phyloP scores from a whole-genome alignment of 257 asterid species.

The Mentha longifolia region DNA sequence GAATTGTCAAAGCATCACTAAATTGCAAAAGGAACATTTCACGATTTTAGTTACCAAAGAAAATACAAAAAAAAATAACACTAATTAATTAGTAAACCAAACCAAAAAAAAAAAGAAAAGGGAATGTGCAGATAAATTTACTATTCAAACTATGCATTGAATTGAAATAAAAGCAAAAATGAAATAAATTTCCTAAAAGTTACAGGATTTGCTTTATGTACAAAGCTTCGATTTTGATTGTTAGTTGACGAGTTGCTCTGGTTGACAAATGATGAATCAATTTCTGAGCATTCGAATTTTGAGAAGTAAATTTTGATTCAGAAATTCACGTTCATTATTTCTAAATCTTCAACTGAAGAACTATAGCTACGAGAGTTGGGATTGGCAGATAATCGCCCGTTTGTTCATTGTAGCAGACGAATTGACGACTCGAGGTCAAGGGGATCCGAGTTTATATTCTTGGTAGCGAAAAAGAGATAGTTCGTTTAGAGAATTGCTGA shows the following conservation, averaged over 20 bases:
- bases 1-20: no score
- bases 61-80: no score
- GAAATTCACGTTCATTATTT: background rate
- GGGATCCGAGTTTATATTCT: background rate
- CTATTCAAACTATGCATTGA: no score
- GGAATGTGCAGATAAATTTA: no score
- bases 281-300: background rate
- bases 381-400: background rate
- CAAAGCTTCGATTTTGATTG: background rate
- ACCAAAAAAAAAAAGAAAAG: no score
- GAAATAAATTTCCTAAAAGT: background rate
- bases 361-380: background rate
- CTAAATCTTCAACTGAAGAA: background rate
- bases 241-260: background rate
- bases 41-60: no score
- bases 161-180: background rate
- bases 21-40: no score
- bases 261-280: background rate
- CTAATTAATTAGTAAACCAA: no score
- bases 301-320: background rate
- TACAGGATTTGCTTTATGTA: background rate
- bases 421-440: background rate
- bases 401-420: conserved; percentile 15
- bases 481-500: conserved; percentile 3
- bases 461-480: conserved; percentile 6